These are phyloP conservation scores for Diplocarpon mali DNA, from an alignment of 2,329 filamentous ascomycete species.

Conservation along the genomic window DNA sequence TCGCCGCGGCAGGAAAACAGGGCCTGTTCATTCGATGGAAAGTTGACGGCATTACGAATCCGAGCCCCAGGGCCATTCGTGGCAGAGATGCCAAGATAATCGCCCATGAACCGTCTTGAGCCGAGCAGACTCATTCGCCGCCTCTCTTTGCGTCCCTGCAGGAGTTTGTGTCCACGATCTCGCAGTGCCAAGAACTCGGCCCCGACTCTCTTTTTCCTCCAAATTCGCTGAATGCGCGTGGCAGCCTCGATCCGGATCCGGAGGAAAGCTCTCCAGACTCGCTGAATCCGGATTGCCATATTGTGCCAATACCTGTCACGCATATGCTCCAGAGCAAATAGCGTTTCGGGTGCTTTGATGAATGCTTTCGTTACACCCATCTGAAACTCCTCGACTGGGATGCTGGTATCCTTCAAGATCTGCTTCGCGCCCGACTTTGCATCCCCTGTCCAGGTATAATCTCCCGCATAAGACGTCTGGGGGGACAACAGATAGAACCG, in stretches of 20 bases:
- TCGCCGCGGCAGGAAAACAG: conserved; percentile 90
- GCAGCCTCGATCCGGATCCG: conserved; percentile 88
- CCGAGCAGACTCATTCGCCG: conserved; percentile 84
- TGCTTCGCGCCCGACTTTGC: conserved; percentile 79
- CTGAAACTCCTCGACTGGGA: conserved; percentile 91
- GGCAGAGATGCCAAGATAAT: conserved; percentile 85
- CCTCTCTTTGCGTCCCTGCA: conserved; percentile 81
- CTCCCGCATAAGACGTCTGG: conserved; percentile 89
- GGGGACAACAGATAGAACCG: conserved; percentile 92
- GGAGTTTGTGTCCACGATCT: conserved; percentile 73
- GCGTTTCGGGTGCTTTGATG: conserved; percentile 93
- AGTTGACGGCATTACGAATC: conserved; percentile 62
- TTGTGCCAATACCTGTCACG: conserved; percentile 98
- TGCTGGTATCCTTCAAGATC: conserved; percentile 92
- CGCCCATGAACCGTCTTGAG: conserved; percentile 83
- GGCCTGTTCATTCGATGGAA: conserved; percentile 61
- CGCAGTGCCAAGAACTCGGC: conserved; percentile 81
- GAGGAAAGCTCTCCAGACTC: conserved; percentile 93
- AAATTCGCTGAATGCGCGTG: conserved; percentile 88
- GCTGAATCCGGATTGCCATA: conserved; percentile 95
- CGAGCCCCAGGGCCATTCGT: conserved; percentile 68
- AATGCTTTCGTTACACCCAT: conserved; percentile 96
- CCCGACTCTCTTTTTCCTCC: conserved; percentile 85
- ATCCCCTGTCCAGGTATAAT: conserved; percentile 92
- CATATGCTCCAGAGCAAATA: conserved; percentile 97